Conservation (phyloP, 257 asterid genomes). For the Primulina huaijiensis region DNA sequence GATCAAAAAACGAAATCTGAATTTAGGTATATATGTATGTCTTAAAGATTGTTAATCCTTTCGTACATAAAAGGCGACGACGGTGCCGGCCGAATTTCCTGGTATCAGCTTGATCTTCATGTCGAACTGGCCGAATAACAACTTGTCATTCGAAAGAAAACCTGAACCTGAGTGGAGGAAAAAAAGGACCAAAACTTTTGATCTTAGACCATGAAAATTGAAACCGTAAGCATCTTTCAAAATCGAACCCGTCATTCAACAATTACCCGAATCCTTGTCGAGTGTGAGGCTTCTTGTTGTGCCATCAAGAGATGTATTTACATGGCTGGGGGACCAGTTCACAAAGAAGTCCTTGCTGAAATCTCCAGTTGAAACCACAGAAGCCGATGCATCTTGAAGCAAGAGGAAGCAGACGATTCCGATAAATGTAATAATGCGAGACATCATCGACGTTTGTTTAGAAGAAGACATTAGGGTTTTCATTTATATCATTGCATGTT, state of each 20-base stretch:
- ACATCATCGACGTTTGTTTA: conserved; percentile 27
- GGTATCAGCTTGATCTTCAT: conserved; percentile 75
- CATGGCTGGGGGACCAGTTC: conserved; percentile 76
- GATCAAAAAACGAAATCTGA: not conserved
- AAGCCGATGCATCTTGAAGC: conserved; percentile 37
- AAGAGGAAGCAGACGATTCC: conserved; percentile 15
- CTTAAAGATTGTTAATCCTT: not conserved
- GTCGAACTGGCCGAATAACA: conserved; percentile 78
- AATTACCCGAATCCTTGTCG: conserved; percentile 63
- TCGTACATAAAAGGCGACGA: conserved; percentile 78
- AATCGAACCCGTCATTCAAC: not conserved
- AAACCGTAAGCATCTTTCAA: not conserved
- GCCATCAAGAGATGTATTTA: conserved; percentile 74
- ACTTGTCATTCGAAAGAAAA: conserved; percentile 69
- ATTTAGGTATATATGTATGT: not conserved
- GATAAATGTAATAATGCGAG: conserved; percentile 19
- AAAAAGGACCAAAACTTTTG: not conserved
- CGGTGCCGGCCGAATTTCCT: conserved; percentile 89
- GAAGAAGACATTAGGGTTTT: conserved; percentile 7
- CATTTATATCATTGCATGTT: not conserved
- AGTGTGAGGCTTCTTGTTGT: conserved; percentile 52
- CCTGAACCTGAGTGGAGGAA: conserved; percentile 43
- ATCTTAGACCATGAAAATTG: not conserved
- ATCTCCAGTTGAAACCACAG: conserved; percentile 76
- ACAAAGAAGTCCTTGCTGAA: conserved; percentile 76